These are phyloP conservation scores for Rhizoclosmatium sp. DNA, from an alignment of 192 early-diverging fungal genomes.

Conservation along the genomic window DNA sequence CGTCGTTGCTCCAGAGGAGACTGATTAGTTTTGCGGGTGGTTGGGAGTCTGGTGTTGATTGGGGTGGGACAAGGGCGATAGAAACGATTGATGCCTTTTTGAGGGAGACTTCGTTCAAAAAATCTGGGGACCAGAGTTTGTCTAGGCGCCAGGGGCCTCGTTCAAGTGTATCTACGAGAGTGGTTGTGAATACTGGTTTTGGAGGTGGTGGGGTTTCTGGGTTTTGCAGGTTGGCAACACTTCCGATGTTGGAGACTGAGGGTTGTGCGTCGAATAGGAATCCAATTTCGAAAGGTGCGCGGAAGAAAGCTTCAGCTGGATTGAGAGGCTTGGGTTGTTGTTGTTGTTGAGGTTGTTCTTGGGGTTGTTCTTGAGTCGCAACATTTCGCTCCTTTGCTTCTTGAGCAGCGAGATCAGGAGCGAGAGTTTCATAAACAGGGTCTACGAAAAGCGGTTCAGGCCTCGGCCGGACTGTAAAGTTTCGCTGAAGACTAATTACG, in stretches of 20 bases:
- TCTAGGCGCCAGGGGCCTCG: constrained; percentile 14
- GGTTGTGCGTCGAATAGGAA: constrained; percentile 22
- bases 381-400: neutral
- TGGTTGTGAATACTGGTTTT: neutral
- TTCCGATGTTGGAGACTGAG: neutral
- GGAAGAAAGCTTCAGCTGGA: neutral
- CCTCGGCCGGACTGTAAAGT: neutral
- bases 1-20: constrained; percentile 13
- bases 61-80: constrained; percentile 1
- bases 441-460: neutral
- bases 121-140: constrained; percentile 7
- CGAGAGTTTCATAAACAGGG: neutral
- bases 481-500: constrained; percentile 4
- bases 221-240: neutral
- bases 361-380: neutral
- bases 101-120: constrained; percentile 2
- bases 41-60: neutral
- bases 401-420: neutral
- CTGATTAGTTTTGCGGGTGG: neutral
- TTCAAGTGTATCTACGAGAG: neutral
- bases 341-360: neutral
- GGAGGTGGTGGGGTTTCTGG: neutral
- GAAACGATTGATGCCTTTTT: constrained; percentile 4
- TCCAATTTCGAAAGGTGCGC: neutral
- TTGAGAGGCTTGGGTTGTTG: neutral